Evolutionary conservation across 495 filamentous ascomycete genomes (phyloP), one percentile per base, ranked within the genome.

Genomic region (Pyrenula aspistea): DNA sequence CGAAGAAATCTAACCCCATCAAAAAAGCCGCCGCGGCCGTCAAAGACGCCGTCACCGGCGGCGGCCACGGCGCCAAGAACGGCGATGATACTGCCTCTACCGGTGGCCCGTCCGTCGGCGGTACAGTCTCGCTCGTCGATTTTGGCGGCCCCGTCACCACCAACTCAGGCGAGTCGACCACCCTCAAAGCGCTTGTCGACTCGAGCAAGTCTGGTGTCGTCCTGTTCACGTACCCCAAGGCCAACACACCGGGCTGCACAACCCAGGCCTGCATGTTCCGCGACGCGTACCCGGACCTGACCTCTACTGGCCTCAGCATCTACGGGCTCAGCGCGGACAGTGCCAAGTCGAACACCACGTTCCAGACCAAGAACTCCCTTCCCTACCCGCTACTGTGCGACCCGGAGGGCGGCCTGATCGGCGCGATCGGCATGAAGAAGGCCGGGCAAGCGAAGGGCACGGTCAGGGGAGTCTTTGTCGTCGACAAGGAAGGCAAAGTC

Each of bases 161-260:
- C 55, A 81, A 96, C 62, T 87, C 95, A 61, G 90, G 89, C 59
- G 68, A 68, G 42, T 88, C 83, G 67, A 89, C 85, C 12, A 91
- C 80, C 1, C 73, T 98, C 54, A 81, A 85, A 70, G 75, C 76
- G 55, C 79, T 98, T 22, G 81, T 96, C 15, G 86, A 88, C 49
- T 78, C 84, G 60, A 92, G 90, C 75, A 84, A 89, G 71, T 76
- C 77, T 53, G 92, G 93, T 21, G 87, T 97, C 22, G 87, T 95
- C 15, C 68, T 98, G 25, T 97, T 98, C 68, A 95, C 90, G 31
- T 98, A 96, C 66, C 93, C 93, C 25, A 95, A 87, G 75, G 93
- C 93, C 57, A 92, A 87, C 11, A 98, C 93, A 24, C 88, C 88
- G 24, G 93, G 94, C 56, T 98, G 93, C 75, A 97, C 89, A 48